These are phyloP conservation scores for Ziziphus jujuba DNA, from an alignment of 306 rosid genomes.

Conservation along the genomic window DNA sequence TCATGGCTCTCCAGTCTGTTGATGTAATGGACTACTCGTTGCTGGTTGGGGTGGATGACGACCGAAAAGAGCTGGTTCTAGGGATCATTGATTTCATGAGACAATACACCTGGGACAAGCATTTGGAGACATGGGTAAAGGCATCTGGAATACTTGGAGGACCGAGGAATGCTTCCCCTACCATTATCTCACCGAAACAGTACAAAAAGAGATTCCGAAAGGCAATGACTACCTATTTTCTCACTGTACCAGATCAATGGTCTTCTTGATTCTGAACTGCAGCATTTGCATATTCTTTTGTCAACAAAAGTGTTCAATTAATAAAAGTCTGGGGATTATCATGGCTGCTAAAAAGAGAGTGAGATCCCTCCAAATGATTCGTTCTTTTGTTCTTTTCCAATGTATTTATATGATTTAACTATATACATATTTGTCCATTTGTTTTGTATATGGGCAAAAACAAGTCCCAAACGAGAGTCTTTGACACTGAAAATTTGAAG, in stretches of 20 bases:
- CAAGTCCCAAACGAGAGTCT: conserved; percentile 11
- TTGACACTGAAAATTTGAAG: not conserved
- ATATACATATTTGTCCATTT: not conserved
- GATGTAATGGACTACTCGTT: conserved; percentile 97
- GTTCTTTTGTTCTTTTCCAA: not conserved
- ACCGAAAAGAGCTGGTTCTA: conserved; percentile 78
- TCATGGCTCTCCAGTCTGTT: conserved; percentile 58
- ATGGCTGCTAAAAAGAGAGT: conserved; percentile 29
- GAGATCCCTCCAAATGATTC: conserved; percentile 33
- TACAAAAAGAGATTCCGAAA: conserved; percentile 96
- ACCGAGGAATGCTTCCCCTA: conserved; percentile 79
- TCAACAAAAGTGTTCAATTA: conserved; percentile 26
- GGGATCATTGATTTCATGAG: conserved; percentile 98
- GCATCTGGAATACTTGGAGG: conserved; percentile 95
- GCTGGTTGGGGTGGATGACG: conserved; percentile 94
- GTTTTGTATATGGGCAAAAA: conserved; percentile 26
- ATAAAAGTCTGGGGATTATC: conserved; percentile 26
- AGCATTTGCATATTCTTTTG: conserved; percentile 35
- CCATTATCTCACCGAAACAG: conserved; percentile 84
- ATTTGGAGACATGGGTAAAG: conserved; percentile 97
- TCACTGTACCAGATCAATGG: conserved; percentile 91
- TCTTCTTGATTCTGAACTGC: conserved; percentile 36
- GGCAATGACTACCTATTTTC: conserved; percentile 96
- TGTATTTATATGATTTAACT: not conserved
- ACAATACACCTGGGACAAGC: conserved; percentile 99